Conservation (phyloP, 1,284 basidiomycete genomes). For the Pholiota adiposa region DNA sequence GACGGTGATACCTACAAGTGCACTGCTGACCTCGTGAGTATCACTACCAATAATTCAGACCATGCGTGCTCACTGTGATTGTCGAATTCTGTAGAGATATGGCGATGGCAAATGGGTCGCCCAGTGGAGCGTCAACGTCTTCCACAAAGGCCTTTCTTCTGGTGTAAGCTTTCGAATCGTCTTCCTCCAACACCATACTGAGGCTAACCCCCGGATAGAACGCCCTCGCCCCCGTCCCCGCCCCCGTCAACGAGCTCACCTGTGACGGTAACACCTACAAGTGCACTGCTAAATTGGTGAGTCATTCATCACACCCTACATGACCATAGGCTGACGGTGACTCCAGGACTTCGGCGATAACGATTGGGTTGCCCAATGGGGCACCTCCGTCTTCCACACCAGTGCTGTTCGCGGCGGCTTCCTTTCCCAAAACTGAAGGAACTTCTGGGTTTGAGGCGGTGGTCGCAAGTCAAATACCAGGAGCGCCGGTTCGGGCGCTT, state of each 20-base stretch:
- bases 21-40: conserved; percentile 10
- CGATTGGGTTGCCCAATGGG: not conserved
- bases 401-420: not conserved
- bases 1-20: conserved; percentile 10
- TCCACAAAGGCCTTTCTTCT: not conserved
- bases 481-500: no score
- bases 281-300: conserved; percentile 13
- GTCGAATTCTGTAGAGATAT: not conserved
- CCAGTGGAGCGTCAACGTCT: conserved; percentile 3
- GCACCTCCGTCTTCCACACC: not conserved
- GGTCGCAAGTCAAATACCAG: no score
- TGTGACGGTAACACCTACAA: conserved; percentile 13
- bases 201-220: no score
- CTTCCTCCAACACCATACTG: no score
- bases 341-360: not conserved
- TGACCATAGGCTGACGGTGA: not conserved
- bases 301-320: not conserved
- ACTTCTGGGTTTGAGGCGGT: no score
- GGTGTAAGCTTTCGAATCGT: not conserved
- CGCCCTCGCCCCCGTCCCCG: not conserved
- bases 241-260: conserved; percentile 6
- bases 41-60: not conserved
- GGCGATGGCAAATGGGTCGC: conserved; percentile 8
- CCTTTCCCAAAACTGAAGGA: not conserved
- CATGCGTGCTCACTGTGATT: not conserved